Evolutionary conservation across 495 filamentous ascomycete species (phyloP), one percentile per base, ranked within the genome.

Genomic region (Hypoxylon lienhwacheense): DNA sequence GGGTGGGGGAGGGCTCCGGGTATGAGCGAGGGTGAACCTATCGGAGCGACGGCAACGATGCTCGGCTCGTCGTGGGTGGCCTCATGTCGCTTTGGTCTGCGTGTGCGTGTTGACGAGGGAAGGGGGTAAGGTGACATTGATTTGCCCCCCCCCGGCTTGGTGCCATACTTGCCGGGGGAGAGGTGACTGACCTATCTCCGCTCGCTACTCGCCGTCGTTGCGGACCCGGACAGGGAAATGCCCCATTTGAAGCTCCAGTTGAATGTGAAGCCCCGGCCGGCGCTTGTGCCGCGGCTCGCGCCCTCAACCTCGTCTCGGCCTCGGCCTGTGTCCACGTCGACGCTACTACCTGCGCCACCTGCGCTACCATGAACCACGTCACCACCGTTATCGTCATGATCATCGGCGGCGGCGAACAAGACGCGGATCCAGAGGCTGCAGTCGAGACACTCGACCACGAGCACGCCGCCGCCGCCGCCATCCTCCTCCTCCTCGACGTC

Each of bases 401-500:
- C 78, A 15, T 82, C 80, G 20, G 85, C 73, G 10, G 82, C 77
- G 17, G 78, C 82, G 78, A 90, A 91, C 32, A 82, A 70, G 22
- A 95, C 82, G 63, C 83, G 84, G 65, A 91, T 67, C 84, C 84
- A 92, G 42, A 95, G 75, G 73, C 88, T 92, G 64, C 89, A 95
- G 37, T 89, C 88, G 12, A 76, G 75, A 67, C 90, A 95, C 14
- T 85, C 88, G 21, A 90, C 81, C 53, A 86, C 77, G 52, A 93
- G 67, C 73, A 91, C 88, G 0, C 87, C 82, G 56, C 78, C 70
- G 29, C 85, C 71, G 35, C 63, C 73, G 54, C 81, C 80, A 60
- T 80, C 80, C 61, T 89, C 87, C n/a, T n/a, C n/a, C n/a, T 85
- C 71, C 37, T 64, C 73, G 54, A 82, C 80, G 60, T 80, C 80